A percentile compares a stretch with the other conserved stretches of the same genome.
Conservation (phyloP, 768 basidiomycete genomes). For the Boletales sp. region DNA sequence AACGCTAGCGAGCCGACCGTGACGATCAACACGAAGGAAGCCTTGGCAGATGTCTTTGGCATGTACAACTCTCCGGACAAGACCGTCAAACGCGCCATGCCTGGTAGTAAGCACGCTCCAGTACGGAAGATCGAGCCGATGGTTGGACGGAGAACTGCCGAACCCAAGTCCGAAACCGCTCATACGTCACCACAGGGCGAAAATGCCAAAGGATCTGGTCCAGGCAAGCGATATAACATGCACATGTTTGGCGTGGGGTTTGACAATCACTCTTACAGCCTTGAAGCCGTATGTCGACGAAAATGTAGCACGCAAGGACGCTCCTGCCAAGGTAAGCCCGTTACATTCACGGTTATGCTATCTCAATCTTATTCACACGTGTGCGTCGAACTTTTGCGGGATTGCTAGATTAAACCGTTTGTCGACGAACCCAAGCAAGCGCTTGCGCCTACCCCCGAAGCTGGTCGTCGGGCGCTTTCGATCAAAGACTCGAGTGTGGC, state of each 20-base stretch:
- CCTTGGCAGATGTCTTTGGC: conserved; percentile 88
- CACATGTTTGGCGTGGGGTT: conserved; percentile 15
- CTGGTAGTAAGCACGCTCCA: conserved; percentile 72
- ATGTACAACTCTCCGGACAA: conserved; percentile 94
- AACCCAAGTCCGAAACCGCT: conserved; percentile 32
- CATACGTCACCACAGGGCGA: conserved; percentile 29
- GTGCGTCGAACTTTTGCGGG: background rate
- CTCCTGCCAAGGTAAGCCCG: conserved; percentile 30
- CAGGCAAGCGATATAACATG: conserved; percentile 27
- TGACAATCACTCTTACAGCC: conserved; percentile 9
- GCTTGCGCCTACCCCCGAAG: conserved; percentile 28
- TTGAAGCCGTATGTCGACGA: conserved; percentile 74
- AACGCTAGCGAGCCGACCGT: conserved; percentile 72
- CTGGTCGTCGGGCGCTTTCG: conserved; percentile 43
- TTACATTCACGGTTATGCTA: background rate
- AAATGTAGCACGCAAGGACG: conserved; percentile 44
- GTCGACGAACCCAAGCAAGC: conserved; percentile 51
- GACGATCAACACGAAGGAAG: conserved; percentile 96
- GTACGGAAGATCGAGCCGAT: conserved; percentile 64
- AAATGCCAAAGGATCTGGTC: conserved; percentile 31
- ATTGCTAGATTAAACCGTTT: conserved; percentile 60
- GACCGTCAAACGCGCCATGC: conserved; percentile 50
- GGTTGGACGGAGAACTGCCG: conserved; percentile 25
- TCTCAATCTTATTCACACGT: conserved; percentile 6
- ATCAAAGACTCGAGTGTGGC: conserved; percentile 41